Evolutionary conservation across 208 protist species (phyloP).

Genomic region (Polymyxa betae): DNA sequence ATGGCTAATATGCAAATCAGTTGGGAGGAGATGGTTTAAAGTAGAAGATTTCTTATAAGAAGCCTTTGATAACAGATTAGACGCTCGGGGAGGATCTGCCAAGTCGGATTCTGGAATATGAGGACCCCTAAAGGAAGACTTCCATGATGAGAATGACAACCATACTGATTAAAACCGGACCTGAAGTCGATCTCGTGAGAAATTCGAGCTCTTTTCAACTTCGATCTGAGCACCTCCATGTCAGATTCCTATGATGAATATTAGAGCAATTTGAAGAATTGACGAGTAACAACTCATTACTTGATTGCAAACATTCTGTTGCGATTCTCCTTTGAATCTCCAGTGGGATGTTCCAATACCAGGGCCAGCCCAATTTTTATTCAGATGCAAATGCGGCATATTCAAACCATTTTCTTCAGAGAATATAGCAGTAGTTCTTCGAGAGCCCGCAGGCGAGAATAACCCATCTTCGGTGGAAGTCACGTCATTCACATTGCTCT

Average conservation of each 20-base stretch:
- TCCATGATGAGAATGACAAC: not conserved
- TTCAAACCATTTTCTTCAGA: not conserved
- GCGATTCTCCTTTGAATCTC: not conserved
- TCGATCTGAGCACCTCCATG: not conserved
- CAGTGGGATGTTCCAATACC: not conserved
- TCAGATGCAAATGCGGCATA: not conserved
- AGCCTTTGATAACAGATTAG: not conserved
- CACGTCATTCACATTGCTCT: not conserved
- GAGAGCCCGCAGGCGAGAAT: not conserved
- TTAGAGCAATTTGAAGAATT: not conserved
- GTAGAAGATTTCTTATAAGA: not conserved
- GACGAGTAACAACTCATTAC: not conserved
- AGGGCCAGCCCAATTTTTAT: slow-evolving; percentile 35
- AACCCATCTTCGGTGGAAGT: not conserved
- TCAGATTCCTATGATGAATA: not conserved
- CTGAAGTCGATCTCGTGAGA: not conserved
- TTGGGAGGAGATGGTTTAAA: not conserved
- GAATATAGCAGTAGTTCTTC: not conserved
- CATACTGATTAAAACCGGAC: not conserved
- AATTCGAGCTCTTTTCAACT: not conserved
- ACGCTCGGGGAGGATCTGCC: not conserved
- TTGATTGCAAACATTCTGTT: not conserved
- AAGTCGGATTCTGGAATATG: not conserved
- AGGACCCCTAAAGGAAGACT: not conserved
- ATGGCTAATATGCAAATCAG: not conserved